These are phyloP conservation scores for Adenanthera pavonina DNA, from an alignment of 306 rosid genomes.

Conservation along the genomic window DNA sequence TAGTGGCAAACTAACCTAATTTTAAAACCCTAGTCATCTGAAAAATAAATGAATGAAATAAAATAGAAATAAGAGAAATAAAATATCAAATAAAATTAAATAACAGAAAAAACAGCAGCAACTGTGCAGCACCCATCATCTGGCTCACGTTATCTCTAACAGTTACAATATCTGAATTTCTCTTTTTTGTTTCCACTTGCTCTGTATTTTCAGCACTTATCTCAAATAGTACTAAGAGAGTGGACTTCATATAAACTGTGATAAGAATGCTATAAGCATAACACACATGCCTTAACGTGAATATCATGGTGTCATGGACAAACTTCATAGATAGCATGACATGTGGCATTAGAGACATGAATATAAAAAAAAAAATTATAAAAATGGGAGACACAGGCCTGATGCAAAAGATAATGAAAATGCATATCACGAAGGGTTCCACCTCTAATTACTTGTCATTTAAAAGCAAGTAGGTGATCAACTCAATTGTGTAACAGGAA, in stretches of 20 bases:
- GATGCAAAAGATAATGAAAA: conserved; percentile 17
- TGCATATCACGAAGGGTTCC: neutral
- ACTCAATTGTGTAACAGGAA: neutral
- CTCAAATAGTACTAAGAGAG: conserved; percentile 24
- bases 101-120: too few species aligned
- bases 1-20: too few species aligned
- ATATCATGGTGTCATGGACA: neutral
- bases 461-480: conserved; percentile 17
- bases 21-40: too few species aligned
- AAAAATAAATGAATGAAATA: too few species aligned
- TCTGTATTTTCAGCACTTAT: neutral
- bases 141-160: too few species aligned
- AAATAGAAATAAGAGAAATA: too few species aligned
- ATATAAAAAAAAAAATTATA: neutral
- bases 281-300: conserved; percentile 1
- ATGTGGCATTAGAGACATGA: neutral
- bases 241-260: neutral
- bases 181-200: neutral
- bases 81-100: too few species aligned
- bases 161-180: neutral
- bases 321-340: conserved; percentile 18
- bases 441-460: neutral
- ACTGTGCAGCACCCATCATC: too few species aligned
- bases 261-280: conserved; percentile 2
- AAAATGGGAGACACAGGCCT: conserved; percentile 23